Conservation (phyloP, 2,329 filamentous ascomycete species). For the Cladosporium sp. region DNA sequence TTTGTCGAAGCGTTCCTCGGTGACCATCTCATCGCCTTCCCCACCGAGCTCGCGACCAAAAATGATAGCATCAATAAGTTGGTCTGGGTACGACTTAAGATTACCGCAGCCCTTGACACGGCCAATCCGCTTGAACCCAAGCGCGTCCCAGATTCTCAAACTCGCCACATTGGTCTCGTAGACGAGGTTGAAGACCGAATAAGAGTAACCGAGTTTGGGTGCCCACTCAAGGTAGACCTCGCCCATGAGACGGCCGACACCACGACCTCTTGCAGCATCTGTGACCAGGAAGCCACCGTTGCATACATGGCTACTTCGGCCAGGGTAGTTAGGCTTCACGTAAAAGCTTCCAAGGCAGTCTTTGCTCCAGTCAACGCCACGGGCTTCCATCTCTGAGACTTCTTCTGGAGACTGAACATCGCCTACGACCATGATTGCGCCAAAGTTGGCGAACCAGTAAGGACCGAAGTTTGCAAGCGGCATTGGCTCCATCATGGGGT, state of each 20-base stretch:
- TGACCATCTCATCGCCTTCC: conserved; percentile 77
- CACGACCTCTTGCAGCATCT: conserved; percentile 43
- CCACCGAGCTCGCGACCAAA: conserved; percentile 58
- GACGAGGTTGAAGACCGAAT: conserved; percentile 90
- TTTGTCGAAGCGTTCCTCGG: conserved; percentile 97
- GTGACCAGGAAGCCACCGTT: conserved; percentile 54
- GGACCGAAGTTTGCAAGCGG: conserved; percentile 68
- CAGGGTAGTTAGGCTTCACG: conserved; percentile 91
- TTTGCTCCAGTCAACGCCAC: conserved; percentile 66
- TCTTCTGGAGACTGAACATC: conserved; percentile 61
- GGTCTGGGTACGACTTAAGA: conserved; percentile 43
- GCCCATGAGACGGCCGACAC: conserved; percentile 50
- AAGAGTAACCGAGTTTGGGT: conserved; percentile 69
- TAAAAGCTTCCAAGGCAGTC: conserved; percentile 87
- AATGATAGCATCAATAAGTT: conserved; percentile 49
- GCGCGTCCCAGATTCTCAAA: conserved; percentile 84
- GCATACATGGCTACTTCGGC: conserved; percentile 84
- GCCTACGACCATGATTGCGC: conserved; percentile 80
- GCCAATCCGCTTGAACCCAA: conserved; percentile 90
- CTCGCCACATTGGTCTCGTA: conserved; percentile 92
- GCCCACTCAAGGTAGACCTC: conserved; percentile 51
- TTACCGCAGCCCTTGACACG: conserved; percentile 59
- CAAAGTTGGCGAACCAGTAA: conserved; percentile 92
- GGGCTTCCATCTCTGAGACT: conserved; percentile 41
- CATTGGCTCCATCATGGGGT: conserved; percentile 79